These are phyloP conservation scores for Candida wancherniae DNA, from an alignment of 805 yeast species.

Conservation along the genomic window DNA sequence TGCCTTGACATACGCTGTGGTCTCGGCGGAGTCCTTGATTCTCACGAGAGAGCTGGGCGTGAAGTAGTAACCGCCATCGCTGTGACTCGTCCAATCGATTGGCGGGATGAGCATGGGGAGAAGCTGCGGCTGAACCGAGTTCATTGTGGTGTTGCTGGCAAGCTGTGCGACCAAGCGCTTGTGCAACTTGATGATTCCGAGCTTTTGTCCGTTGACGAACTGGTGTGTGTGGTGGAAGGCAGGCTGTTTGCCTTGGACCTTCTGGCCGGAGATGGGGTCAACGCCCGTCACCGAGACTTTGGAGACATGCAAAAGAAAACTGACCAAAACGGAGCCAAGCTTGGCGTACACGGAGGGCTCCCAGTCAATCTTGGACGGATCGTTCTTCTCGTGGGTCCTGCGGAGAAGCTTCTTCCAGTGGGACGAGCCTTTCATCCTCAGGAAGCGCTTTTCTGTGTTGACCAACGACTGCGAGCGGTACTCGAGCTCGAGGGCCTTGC, in stretches of 20 bases:
- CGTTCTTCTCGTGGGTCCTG: slow-evolving; percentile 10
- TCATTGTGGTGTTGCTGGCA: slow-evolving; percentile 58
- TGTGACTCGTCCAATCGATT: slow-evolving; percentile 78
- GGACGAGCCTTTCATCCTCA: slow-evolving; percentile 43
- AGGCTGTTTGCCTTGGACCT: slow-evolving; percentile 71
- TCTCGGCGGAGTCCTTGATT: slow-evolving; percentile 83
- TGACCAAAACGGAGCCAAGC: slow-evolving; percentile 75
- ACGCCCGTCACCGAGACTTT: slow-evolving; percentile 71
- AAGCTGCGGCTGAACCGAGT: slow-evolving; percentile 75
- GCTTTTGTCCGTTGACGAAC: slow-evolving; percentile 67
- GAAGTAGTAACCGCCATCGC: slow-evolving; percentile 79
- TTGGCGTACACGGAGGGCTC: slow-evolving; percentile 42
- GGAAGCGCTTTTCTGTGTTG: slow-evolving; percentile 50
- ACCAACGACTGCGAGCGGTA: slow-evolving; percentile 66
- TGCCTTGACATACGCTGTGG: slow-evolving; percentile 78
- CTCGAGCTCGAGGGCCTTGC: slow-evolving; percentile 81
- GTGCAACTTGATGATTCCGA: slow-evolving; percentile 80
- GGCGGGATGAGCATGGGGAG: slow-evolving; percentile 93
- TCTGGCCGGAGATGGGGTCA: slow-evolving; percentile 73
- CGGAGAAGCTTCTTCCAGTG: slow-evolving; percentile 44
- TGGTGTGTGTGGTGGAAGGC: slow-evolving; percentile 90
- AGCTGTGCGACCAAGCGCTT: slow-evolving; percentile 59
- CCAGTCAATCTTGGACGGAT: slow-evolving; percentile 16
- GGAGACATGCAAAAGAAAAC: slow-evolving; percentile 76
- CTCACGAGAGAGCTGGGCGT: slow-evolving; percentile 64